A percentile compares a stretch with the other conserved stretches of the same genome.
phyloP scores from a whole-genome alignment of 306 rosid species.

The Delonix regia region DNA sequence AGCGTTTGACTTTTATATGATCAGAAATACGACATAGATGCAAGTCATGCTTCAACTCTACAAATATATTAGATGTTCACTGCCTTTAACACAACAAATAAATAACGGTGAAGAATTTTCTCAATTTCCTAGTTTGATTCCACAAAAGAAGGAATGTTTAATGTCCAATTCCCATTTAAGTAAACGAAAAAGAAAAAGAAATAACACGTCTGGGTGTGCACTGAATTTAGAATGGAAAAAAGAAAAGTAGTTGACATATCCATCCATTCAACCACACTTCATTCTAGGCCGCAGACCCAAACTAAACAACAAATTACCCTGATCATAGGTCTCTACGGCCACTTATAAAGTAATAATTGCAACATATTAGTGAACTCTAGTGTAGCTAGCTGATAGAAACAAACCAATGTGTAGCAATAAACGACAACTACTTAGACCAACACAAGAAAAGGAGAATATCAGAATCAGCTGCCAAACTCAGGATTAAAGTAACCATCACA shows the following conservation, averaged over 20 bases:
- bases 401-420: conserved; percentile 1
- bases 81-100: not conserved
- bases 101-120: not conserved
- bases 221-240: no score
- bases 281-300: not conserved
- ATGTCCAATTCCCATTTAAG: no score
- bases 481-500: not conserved
- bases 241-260: not conserved
- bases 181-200: no score
- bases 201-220: no score
- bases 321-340: conserved; percentile 15
- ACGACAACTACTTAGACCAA: not conserved
- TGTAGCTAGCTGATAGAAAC: conserved; percentile 4
- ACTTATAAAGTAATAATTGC: not conserved
- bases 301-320: not conserved
- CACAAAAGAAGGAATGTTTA: not conserved
- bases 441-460: not conserved
- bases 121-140: not conserved
- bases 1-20: not conserved
- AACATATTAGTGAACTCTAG: not conserved
- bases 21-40: conserved; percentile 25
- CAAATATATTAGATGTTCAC: conserved; percentile 9
- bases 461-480: not conserved
- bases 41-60: not conserved
- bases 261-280: not conserved